A percentile compares a stretch with the other conserved stretches of the same genome.
Conservation (phyloP, 495 filamentous ascomycete genomes). For the Paragyromitra xinjiangensis region DNA sequence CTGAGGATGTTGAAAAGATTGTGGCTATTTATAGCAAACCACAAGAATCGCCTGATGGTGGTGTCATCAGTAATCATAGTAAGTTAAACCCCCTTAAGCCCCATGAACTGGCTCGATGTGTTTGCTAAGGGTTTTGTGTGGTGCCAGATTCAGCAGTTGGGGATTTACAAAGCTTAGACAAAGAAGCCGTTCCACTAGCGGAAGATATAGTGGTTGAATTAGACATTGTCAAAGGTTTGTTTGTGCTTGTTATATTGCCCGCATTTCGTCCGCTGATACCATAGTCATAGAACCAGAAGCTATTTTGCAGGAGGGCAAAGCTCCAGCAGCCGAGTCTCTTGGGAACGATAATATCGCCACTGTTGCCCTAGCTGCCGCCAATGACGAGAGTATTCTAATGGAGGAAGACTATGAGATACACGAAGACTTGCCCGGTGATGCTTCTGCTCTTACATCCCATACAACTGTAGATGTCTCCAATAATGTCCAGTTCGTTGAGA, state of each 20-base stretch:
- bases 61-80: constrained; percentile 26
- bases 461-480: neutral
- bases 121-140: constrained; percentile 22
- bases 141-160: constrained; percentile 8
- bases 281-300: constrained; percentile 21
- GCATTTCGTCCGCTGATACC: constrained; percentile 16
- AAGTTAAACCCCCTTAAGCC: neutral
- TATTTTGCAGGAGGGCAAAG: neutral
- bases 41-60: constrained; percentile 45
- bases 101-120: neutral
- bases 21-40: constrained; percentile 40
- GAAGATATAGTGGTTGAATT: constrained; percentile 14
- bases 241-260: neutral
- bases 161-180: neutral
- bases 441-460: neutral
- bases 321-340: neutral
- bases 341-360: constrained; percentile 1
- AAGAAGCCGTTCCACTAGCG: constrained; percentile 11
- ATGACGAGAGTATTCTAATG: constrained; percentile 4
- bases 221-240: constrained; percentile 14
- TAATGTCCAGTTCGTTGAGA: constrained; percentile 13
- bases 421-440: neutral
- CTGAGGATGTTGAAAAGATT: constrained; percentile 16
- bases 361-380: neutral
- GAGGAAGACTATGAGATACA: neutral